Conservation (phyloP, 1,139 yeast genomes). For the Geotrichum phurueaensis region DNA sequence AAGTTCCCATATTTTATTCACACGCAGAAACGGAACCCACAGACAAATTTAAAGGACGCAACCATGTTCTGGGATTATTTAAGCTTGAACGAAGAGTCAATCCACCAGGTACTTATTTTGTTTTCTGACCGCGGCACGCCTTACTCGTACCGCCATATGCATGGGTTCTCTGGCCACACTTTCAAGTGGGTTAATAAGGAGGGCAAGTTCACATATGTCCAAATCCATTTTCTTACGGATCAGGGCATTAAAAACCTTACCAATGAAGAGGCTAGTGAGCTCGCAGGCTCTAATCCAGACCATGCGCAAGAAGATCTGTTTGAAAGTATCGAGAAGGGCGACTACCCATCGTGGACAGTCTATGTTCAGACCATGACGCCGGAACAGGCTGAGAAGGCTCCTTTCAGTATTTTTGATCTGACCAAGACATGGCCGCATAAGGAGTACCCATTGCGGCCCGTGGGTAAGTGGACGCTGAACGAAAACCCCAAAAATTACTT, state of each 20-base stretch:
- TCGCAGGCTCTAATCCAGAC: slow-evolving; percentile 60
- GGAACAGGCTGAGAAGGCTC: slow-evolving; percentile 54
- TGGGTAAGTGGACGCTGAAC: slow-evolving; percentile 64
- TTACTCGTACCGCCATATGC: slow-evolving; percentile 55
- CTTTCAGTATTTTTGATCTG: slow-evolving; percentile 55
- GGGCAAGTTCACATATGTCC: slow-evolving; percentile 61
- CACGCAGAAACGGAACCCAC: slow-evolving; percentile 79
- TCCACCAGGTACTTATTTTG: slow-evolving; percentile 58
- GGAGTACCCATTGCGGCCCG: slow-evolving; percentile 68
- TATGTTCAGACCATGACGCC: slow-evolving; percentile 70
- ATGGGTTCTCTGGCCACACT: slow-evolving; percentile 74
- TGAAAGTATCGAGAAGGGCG: slow-evolving; percentile 52
- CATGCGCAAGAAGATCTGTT: slow-evolving; percentile 53
- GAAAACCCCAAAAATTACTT: slow-evolving; percentile 72
- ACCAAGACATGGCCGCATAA: slow-evolving; percentile 79
- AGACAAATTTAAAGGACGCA: slow-evolving; percentile 74
- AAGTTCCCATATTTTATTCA: slow-evolving; percentile 87
- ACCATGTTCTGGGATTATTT: slow-evolving; percentile 66
- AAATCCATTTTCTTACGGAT: slow-evolving; percentile 57
- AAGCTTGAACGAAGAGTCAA: slow-evolving; percentile 54
- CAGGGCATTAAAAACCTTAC: slow-evolving; percentile 55
- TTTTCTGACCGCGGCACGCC: slow-evolving; percentile 74
- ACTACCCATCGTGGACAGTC: slow-evolving; percentile 58
- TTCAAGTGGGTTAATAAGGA: slow-evolving; percentile 62
- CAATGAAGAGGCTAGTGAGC: slow-evolving; percentile 51